Evolutionary conservation across 805 yeast species (phyloP).

Genomic region (Nakazawaea ambrosiae): DNA sequence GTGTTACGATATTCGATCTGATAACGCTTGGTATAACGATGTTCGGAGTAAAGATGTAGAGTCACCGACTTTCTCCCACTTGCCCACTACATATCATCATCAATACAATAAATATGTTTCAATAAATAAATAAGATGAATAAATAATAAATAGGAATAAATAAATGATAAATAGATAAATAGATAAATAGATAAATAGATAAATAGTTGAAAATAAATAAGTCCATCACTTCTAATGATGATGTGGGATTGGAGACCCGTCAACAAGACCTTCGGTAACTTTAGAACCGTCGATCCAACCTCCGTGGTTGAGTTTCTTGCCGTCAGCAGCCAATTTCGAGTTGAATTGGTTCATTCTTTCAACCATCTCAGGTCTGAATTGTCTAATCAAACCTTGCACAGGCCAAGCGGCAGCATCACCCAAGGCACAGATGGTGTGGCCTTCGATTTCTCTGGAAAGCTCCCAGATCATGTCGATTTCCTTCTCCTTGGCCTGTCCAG

Average conservation of each 20-base stretch:
- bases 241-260: constrained; percentile 50
- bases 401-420: constrained; percentile 97
- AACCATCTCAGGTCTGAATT: constrained; percentile 77
- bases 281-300: constrained; percentile 69
- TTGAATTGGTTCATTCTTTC: constrained; percentile 66
- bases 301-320: constrained; percentile 50
- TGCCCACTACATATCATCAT: too few relatives aligned
- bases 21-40: too few relatives aligned
- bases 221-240: background rate
- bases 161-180: too few relatives aligned
- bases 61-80: too few relatives aligned
- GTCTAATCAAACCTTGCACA: constrained; percentile 78
- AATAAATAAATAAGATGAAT: too few relatives aligned
- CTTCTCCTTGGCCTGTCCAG: constrained; percentile 72
- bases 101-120: too few relatives aligned
- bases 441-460: constrained; percentile 81
- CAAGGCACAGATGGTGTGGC: constrained; percentile 86
- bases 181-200: constrained; percentile 1
- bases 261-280: constrained; percentile 56
- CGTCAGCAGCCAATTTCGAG: constrained; percentile 25
- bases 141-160: too few relatives aligned
- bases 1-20: too few relatives aligned
- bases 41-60: too few relatives aligned
- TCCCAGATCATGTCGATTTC: constrained; percentile 84
- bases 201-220: background rate